Percentiles rank a stretch among this genome's conserved stretches.
These are phyloP conservation scores for Suillus cothurnatus DNA, from an alignment of 768 basidiomycete genomes.

Conservation along the genomic window DNA sequence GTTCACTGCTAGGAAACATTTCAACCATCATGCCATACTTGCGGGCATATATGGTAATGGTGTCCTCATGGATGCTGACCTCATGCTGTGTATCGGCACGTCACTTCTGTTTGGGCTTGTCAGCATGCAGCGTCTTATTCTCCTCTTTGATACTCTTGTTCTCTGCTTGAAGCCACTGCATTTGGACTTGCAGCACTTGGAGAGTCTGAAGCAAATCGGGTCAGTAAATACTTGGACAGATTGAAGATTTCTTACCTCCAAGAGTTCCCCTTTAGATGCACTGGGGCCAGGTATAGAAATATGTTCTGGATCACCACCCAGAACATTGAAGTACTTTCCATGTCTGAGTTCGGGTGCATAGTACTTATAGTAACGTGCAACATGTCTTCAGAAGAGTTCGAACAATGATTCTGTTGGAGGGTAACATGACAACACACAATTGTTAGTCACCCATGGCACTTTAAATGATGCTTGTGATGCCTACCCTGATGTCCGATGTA, in stretches of 20 bases:
- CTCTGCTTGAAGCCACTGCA: constrained; percentile 1
- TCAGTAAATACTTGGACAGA: background rate
- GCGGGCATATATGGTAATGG: too few species aligned
- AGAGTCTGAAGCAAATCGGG: background rate
- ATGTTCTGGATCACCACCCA: background rate
- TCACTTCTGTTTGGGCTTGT: background rate
- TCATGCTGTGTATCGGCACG: background rate
- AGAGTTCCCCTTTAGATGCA: background rate
- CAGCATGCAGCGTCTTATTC: background rate
- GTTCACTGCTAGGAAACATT: too few species aligned
- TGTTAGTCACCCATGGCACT: background rate
- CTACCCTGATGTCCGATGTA: background rate
- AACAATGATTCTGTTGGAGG: background rate
- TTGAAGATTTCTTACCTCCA: background rate
- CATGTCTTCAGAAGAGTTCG: background rate
- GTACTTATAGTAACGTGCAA: background rate
- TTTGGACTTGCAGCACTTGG: background rate
- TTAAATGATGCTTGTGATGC: background rate
- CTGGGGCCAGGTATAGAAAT: background rate
- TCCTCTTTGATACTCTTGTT: constrained; percentile 3
- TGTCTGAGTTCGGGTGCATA: background rate
- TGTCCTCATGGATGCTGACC: too few species aligned
- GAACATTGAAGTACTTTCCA: background rate
- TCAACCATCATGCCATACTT: too few species aligned
- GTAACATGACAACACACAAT: background rate